Percentiles rank a stretch among this genome's conserved stretches.
These are phyloP conservation scores for Starmerella bombicola DNA, from an alignment of 805 yeast species.

Conservation along the genomic window DNA sequence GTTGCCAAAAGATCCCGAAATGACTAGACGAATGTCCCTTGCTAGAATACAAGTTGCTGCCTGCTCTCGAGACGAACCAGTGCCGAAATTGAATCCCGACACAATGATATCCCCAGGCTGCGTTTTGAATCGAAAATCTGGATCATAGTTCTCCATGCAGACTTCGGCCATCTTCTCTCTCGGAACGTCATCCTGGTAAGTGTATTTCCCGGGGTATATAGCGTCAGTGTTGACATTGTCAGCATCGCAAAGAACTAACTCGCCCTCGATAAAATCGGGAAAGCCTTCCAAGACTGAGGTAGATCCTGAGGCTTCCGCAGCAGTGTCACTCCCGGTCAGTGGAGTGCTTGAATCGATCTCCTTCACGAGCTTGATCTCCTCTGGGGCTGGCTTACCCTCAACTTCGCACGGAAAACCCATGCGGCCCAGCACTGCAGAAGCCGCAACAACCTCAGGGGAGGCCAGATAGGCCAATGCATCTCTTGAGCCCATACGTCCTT, in stretches of 20 bases:
- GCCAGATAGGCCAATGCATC: conserved; percentile 94
- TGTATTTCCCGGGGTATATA: conserved; percentile 96
- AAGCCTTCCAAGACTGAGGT: conserved; percentile 74
- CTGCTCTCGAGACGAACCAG: conserved; percentile 97
- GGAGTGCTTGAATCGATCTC: conserved; percentile 25
- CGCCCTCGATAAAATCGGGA: conserved; percentile 83
- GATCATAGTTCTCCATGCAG: conserved; percentile 97
- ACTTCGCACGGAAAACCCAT: conserved; percentile 89
- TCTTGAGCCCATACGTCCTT: conserved; percentile 97
- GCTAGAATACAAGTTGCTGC: conserved; percentile 98
- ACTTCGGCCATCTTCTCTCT: conserved; percentile 96
- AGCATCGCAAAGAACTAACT: conserved; percentile 87
- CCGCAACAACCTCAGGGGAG: conserved; percentile 97
- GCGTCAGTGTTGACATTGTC: conserved; percentile 93
- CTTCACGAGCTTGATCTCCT: conserved; percentile 37
- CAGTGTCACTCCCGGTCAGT: conserved; percentile 27
- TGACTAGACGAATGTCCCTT: conserved; percentile 81
- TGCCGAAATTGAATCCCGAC: conserved; percentile 92
- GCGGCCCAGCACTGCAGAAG: conserved; percentile 89
- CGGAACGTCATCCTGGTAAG: conserved; percentile 95
- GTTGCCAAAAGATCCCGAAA: conserved; percentile 95
- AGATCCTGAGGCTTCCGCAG: conserved; percentile 24
- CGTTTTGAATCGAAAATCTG: conserved; percentile 72
- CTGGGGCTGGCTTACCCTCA: conserved; percentile 42
- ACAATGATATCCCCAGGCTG: conserved; percentile 79